Evolutionary conservation across 495 filamentous ascomycete species (phyloP).

Genomic region (Neurospora pannonica): DNA sequence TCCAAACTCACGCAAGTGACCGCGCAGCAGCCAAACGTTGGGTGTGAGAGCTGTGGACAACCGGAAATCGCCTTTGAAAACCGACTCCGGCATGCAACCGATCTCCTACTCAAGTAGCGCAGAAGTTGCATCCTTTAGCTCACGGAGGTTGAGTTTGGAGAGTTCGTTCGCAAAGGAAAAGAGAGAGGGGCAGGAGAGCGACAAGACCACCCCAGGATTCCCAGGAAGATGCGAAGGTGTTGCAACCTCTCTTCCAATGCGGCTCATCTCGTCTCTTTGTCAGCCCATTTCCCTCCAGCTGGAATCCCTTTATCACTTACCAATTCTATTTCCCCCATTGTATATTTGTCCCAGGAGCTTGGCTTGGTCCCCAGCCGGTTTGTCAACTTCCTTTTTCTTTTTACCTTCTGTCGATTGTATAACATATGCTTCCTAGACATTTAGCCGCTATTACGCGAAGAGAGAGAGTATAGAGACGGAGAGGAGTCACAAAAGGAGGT

Average conservation of each 20-base stretch:
- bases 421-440: not conserved
- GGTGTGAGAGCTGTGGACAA: not conserved
- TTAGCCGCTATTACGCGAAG: not conserved
- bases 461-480: not conserved
- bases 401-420: not conserved
- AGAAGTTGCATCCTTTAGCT: not conserved
- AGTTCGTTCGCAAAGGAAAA: not conserved
- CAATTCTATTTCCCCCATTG: not conserved
- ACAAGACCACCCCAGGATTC: not conserved
- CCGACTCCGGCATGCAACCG: not conserved
- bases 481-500: not conserved
- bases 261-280: not conserved
- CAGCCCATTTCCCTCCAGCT: not conserved
- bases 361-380: not conserved
- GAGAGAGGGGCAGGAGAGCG: not conserved
- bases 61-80: not conserved
- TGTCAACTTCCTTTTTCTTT: not conserved
- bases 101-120: not conserved
- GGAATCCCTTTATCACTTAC: not conserved
- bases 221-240: too few species aligned
- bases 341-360: not conserved
- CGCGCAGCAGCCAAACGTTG: not conserved
- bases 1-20: not conserved
- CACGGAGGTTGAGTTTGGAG: not conserved
- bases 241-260: too few species aligned